Percentiles rank a stretch among this genome's conserved stretches.
Evolutionary conservation across 2,329 filamentous ascomycete genomes (phyloP).

Genomic region (Monilinia polystroma): DNA sequence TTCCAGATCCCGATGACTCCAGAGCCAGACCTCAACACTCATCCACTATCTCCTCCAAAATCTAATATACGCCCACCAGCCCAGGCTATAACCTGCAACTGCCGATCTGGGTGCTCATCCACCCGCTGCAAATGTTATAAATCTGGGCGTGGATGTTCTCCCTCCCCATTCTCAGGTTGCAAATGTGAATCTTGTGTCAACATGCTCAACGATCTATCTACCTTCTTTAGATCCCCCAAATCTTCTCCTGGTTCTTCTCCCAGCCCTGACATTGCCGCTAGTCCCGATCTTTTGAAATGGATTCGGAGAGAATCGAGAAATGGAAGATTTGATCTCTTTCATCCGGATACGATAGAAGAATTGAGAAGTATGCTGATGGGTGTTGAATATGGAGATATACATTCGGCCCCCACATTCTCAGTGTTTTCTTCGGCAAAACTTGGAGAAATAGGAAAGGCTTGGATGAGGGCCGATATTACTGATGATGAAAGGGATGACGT

Average conservation of each 20-base stretch:
- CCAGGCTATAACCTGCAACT: conserved; percentile 3
- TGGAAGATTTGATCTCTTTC: conserved; percentile 10
- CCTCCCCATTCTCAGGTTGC: background rate
- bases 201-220: conserved; percentile 15
- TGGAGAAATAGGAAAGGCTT: background rate
- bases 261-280: background rate
- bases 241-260: background rate
- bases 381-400: background rate
- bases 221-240: background rate
- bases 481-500: background rate
- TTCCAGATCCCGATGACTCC: conserved; percentile 4
- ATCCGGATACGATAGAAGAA: conserved; percentile 3
- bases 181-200: conserved; percentile 16
- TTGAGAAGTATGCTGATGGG: conserved; percentile 16
- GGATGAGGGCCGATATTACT: background rate
- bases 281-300: conserved; percentile 16
- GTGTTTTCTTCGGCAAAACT: conserved; percentile 5
- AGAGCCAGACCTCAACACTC: background rate
- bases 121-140: conserved; percentile 16
- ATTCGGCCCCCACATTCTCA: background rate
- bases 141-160: conserved; percentile 3
- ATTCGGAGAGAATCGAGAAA: conserved; percentile 11
- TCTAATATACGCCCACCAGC: background rate
- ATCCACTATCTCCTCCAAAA: background rate
- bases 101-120: background rate